phyloP scores from a whole-genome alignment of 176 grass and related monocot genomes.

The Alloteropsis semialata region DNA sequence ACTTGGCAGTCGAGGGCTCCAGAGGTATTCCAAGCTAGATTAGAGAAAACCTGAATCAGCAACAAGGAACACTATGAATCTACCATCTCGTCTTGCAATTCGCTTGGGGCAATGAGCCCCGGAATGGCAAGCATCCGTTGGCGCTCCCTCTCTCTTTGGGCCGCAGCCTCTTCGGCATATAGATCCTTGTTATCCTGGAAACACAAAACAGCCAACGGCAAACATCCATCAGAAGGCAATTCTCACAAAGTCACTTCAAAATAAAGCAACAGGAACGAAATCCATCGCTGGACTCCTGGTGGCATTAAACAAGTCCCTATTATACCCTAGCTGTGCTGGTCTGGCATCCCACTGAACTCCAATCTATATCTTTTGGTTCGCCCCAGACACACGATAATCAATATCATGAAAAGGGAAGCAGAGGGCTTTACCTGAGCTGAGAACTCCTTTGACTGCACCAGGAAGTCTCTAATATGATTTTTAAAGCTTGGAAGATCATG shows the following conservation, averaged over 20 bases:
- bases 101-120: conserved; percentile 94
- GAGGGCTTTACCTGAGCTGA: conserved; percentile 75
- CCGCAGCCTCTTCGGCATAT: conserved; percentile 94
- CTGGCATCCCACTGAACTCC: not conserved
- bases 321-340: not conserved
- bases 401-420: not conserved
- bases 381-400: not conserved
- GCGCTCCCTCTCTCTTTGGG: conserved; percentile 85
- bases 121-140: conserved; percentile 96
- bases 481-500: conserved; percentile 89
- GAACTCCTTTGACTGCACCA: conserved; percentile 98
- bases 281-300: not conserved
- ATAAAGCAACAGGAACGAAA: not conserved
- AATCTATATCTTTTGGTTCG: not conserved
- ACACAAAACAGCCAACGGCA: not conserved
- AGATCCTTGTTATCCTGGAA: conserved; percentile 98
- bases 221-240: not conserved
- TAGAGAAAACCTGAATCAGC: conserved; percentile 30
- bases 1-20: conserved; percentile 38
- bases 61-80: conserved; percentile 61
- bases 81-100: conserved; percentile 98
- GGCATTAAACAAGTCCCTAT: not conserved
- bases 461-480: conserved; percentile 95
- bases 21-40: conserved; percentile 42
- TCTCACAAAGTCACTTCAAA: not conserved